A percentile compares a stretch with the other conserved stretches of the same genome.
These are phyloP conservation scores for Hepatocystis sp. DNA, from an alignment of 169 alveolate species.

Conservation along the genomic window DNA sequence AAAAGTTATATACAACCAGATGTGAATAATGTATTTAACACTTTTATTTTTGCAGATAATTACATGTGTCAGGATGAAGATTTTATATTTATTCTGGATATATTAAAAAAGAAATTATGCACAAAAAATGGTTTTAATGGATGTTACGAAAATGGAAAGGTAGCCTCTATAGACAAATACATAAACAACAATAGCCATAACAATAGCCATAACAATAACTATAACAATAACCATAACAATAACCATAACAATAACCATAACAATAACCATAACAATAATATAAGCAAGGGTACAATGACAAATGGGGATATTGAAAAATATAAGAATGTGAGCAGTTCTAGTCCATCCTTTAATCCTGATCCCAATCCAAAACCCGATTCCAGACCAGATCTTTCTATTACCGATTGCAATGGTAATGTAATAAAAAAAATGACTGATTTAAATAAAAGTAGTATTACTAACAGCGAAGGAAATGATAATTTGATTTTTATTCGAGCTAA, in stretches of 20 bases:
- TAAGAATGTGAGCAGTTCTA: no score
- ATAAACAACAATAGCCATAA: background rate
- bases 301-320: no score
- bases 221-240: no score
- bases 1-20: conserved; percentile 9
- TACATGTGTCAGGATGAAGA: conserved; percentile 42
- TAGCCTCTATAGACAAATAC: background rate
- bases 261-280: no score
- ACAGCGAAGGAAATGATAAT: background rate
- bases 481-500: conserved; percentile 27
- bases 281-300: no score
- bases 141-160: background rate
- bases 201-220: background rate
- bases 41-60: conserved; percentile 28
- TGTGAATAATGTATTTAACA: conserved; percentile 2
- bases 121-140: background rate
- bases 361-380: no score
- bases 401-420: no score
- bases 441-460: no score
- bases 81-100: conserved; percentile 14
- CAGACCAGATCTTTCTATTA: no score
- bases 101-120: conserved; percentile 11
- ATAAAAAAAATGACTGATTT: no score
- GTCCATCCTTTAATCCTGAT: no score
- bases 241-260: no score